Conservation (phyloP, 2,329 filamentous ascomycete species). For the Aureobasidium zeae region DNA sequence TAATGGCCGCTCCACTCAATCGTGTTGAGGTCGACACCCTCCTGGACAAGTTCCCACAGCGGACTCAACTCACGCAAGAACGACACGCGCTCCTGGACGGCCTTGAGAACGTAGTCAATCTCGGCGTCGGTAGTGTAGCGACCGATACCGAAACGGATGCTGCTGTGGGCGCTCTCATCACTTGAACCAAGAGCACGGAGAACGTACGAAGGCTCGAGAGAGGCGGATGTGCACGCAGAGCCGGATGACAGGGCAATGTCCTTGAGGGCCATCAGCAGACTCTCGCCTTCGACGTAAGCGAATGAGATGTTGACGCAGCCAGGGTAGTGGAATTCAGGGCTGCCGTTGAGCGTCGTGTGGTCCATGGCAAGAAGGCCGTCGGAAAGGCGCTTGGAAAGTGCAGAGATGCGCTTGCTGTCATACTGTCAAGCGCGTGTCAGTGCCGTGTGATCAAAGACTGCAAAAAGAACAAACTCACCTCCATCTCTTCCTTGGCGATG, state of each 20-base stretch:
- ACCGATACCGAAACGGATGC: conserved; percentile 94
- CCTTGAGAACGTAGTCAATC: conserved; percentile 95
- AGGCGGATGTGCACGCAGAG: conserved; percentile 93
- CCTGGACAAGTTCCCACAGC: conserved; percentile 94
- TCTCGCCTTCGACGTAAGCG: conserved; percentile 96
- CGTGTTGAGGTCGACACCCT: conserved; percentile 87
- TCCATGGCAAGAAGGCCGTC: conserved; percentile 80
- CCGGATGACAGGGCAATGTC: conserved; percentile 95
- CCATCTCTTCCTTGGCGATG: conserved; percentile 80
- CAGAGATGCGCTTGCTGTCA: conserved; percentile 74
- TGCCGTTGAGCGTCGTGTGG: conserved; percentile 86
- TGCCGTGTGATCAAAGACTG: conserved; percentile 15
- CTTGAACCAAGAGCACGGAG: conserved; percentile 89
- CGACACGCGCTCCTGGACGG: conserved; percentile 78
- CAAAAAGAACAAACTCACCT: conserved; percentile 50
- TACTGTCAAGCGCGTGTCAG: conserved; percentile 52
- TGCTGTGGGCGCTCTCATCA: conserved; percentile 95
- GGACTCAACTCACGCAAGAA: conserved; percentile 93
- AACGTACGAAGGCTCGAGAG: conserved; percentile 92
- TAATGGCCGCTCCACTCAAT: conserved; percentile 98
- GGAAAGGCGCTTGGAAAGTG: conserved; percentile 72
- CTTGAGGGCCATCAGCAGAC: conserved; percentile 94
- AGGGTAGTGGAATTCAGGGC: conserved; percentile 74
- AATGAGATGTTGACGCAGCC: conserved; percentile 98
- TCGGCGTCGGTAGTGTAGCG: conserved; percentile 91